Base-by-base conservation (phyloP, 768 basidiomycete genomes). In the Cyclocybe aegerita region DNA sequence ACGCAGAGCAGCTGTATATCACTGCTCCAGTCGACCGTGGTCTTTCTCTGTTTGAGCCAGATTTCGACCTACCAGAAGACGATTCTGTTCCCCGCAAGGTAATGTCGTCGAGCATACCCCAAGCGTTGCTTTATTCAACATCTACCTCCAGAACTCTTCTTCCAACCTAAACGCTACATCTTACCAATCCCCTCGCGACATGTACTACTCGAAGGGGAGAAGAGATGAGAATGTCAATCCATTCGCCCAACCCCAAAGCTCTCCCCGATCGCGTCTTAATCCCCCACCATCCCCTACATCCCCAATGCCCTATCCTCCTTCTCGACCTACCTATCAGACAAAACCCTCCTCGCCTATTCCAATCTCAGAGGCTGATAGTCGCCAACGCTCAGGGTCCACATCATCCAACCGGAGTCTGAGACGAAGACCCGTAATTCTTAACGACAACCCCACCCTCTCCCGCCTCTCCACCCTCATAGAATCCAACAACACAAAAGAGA, bases 1-100 rank as follows among this genome's bases (percentile, higher is more conserved):
- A 76, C 23, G 77, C 76, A 35, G 78, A 79, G 58, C 68, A 70
- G 54, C 67, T 72, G 4, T 72, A 74, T 62, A 66, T 66, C 35
- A 66, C 65, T 43, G 71, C 74, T 10, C 71, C 73, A 33, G 70
- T 70, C 31, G 56, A 67, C 17, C 64, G 55, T 38, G 58, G 61
- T 23, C 53, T 58, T 31, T 62, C 61, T 45, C 41, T 66, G 48
- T 59, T 52, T 30, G 60, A 55, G 17, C 42, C 42, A 15, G 60
- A 57, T 40, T 59, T 54, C 34, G 39, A 47, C 56, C 57, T 15
- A 42, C 41, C 14, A 16, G 43, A 23, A 14, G 14, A 14, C 31
- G 10, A 14, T 23, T 4, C 14, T 11, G 29, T 44, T 9, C 17
- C 15, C 9, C 31, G 23, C 39, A 39, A 43, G 41, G 12, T 23